Evolutionary conservation across 495 filamentous ascomycete species (phyloP).

Genomic region (Xylaria cubensis): DNA sequence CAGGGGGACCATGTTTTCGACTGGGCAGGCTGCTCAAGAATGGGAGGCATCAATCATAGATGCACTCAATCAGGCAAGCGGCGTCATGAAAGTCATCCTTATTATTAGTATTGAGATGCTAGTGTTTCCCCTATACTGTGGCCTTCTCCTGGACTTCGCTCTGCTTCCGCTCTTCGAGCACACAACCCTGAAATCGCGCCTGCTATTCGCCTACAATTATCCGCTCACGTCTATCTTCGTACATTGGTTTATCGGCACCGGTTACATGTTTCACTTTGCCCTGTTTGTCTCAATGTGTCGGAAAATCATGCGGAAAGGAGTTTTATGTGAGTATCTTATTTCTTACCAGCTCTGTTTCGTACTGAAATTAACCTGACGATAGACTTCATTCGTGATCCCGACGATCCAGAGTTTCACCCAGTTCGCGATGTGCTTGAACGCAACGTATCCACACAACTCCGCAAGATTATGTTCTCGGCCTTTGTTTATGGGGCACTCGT

Average conservation of each 20-base stretch:
- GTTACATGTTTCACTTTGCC: constrained; percentile 99
- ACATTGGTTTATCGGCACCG: constrained; percentile 98
- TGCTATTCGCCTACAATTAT: constrained; percentile 74
- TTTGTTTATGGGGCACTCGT: constrained; percentile 95
- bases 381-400: constrained; percentile 98
- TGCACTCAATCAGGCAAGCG: constrained; percentile 86
- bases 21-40: constrained; percentile 68
- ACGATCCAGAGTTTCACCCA: constrained; percentile 98
- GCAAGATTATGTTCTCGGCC: constrained; percentile 95
- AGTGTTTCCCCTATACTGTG: constrained; percentile 94
- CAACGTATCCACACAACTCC: constrained; percentile 87
- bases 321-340: constrained; percentile 72
- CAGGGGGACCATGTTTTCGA: constrained; percentile 68
- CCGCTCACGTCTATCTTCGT: constrained; percentile 91
- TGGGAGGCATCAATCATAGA: constrained; percentile 84
- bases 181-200: constrained; percentile 74
- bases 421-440: constrained; percentile 96
- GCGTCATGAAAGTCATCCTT: constrained; percentile 95
- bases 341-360: background rate
- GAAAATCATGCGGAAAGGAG: constrained; percentile 92
- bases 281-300: constrained; percentile 99
- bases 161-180: constrained; percentile 86
- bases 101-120: constrained; percentile 99
- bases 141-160: constrained; percentile 86
- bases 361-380: constrained; percentile 36